Base-by-base conservation (phyloP, 805 yeast species). In the Candida ponderosae region DNA sequence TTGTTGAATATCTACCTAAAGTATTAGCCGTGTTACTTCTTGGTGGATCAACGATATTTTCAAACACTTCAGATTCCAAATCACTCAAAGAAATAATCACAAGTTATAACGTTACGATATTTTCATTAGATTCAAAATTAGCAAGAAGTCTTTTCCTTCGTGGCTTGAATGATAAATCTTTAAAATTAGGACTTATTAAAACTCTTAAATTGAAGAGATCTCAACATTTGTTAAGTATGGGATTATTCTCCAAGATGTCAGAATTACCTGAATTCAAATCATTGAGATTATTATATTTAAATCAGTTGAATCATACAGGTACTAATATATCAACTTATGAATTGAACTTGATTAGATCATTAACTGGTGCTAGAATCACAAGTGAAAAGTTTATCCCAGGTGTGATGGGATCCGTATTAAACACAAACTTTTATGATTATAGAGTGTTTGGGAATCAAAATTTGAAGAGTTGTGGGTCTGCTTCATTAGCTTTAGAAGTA, bases 381-480 rank as follows among this genome's bases (percentile, higher is more conserved):
- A 54, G 61, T 15, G 88, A 82, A 47, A 56, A 59, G 14, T 66
- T 66, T 15, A 53, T 65, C 27, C 54, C 56, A 29, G 68, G 68
- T 20, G 57, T 74, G 1, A 47, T 76, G 33, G 88, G 89, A 0
- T 77, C 88, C 0, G 42, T 81, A 0, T 47, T 80, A 7, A 64
- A 68, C 31, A 75, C 81, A 1, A 83, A 80, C 48, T 62, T 70
- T 29, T 79, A 60, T 43, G 93, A 82, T 42, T 77, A 76, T 48
- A 63, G 93, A 39, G 55, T 70, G 1, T 51, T 76, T 18, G 58
- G 63, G 21, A 57, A 59, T 17, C 23, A 42, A 0, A 47, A 43
- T 4, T 53, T 70, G 18, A 50, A 56, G 9, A 68, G 69, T 26
- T 58, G 66, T 31, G 93, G 90, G 1, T 69, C 82, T 26, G 52